A percentile compares a stretch with the other conserved stretches of the same genome.
Conservation (phyloP, 306 rosid species). For the Prunus fruticosa region DNA sequence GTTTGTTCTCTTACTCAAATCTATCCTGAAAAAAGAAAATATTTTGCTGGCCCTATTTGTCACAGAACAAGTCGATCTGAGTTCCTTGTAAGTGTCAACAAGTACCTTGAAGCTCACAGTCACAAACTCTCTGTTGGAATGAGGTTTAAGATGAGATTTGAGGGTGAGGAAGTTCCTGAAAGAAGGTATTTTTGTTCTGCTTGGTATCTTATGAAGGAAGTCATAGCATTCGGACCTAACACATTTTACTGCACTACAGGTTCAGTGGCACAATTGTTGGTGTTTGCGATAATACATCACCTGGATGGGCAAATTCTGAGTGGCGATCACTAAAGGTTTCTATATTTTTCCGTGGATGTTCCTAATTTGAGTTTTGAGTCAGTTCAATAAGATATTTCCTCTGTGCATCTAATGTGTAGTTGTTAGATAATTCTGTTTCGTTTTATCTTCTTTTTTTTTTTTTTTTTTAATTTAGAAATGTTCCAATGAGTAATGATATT, state of each 20-base stretch:
- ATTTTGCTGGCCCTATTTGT: slow-evolving; percentile 26
- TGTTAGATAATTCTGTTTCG: background rate
- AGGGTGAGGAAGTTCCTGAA: slow-evolving; percentile 98
- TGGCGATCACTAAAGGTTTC: slow-evolving; percentile 93
- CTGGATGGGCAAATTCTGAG: slow-evolving; percentile 89
- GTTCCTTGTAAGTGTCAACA: slow-evolving; percentile 87
- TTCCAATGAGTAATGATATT: background rate
- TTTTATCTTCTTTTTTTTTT: background rate
- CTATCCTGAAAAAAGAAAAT: background rate
- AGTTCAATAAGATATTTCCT: slow-evolving; percentile 1
- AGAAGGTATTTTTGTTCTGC: slow-evolving; percentile 59
- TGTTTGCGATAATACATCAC: slow-evolving; percentile 67
- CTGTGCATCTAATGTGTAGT: background rate
- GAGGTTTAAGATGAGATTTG: slow-evolving; percentile 98
- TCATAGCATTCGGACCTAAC: slow-evolving; percentile 2
- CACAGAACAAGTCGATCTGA: slow-evolving; percentile 92
- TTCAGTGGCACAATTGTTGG: slow-evolving; percentile 99
- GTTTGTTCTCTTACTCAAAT: background rate
- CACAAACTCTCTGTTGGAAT: slow-evolving; percentile 93
- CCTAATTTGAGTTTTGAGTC: background rate
- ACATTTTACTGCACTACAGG: slow-evolving; percentile 42
- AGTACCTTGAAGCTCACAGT: slow-evolving; percentile 86
- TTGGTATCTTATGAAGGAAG: background rate
- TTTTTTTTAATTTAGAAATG: background rate
- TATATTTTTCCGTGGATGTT: slow-evolving; percentile 6